Base-by-base conservation (phyloP, 2,329 filamentous ascomycete genomes). In the Penicillium sp. region DNA sequence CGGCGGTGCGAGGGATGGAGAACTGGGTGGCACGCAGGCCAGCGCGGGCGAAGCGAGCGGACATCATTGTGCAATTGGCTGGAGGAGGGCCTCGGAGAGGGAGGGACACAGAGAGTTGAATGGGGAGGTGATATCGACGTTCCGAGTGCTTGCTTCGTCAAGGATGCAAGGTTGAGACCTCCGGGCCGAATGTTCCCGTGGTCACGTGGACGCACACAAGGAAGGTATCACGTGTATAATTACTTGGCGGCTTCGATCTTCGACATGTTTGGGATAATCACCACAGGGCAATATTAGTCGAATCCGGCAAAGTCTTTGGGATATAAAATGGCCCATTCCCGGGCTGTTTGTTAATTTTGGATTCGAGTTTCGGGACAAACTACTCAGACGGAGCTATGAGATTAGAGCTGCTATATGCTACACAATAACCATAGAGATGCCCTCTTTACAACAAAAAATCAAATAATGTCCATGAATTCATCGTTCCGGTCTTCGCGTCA, bases 1-100 rank as follows among this genome's bases (percentile, higher is more conserved):
- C 69, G 64, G 71, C 71, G 62, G 70, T 67, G 67, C 74, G 74
- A 68, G 72, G 69, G 43, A 68, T 67, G 64, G 72, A 70, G 70
- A 75, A 70, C 62, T 74, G 72, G 66, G 81, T 69, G 71, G 80
- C 79, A 71, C 82, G 82, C 71, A 82, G 77, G 75, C 80, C 79
- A 68, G 80, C 78, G 73, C 80, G 80, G 73, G 80, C 79, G 70
- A 79, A 74, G 71, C 82, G 79, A 74, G 77, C 76, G 73, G 82
- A 78, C 73, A 83, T 73, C 83, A 85, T 85, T 64, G 70, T 71
- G 66, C 55, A 58, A 60, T 61, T 59, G 59, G 52, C 43, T 61
- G 58, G 59, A 61, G 56, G 57, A 59, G 51, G 61, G 59, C 64
- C 67, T 66, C 64, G 55, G 43, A 53, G 56, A 45, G 62, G 50